phyloP scores from a whole-genome alignment of 2,329 filamentous ascomycete genomes.

The Sporothrix mexicana region DNA sequence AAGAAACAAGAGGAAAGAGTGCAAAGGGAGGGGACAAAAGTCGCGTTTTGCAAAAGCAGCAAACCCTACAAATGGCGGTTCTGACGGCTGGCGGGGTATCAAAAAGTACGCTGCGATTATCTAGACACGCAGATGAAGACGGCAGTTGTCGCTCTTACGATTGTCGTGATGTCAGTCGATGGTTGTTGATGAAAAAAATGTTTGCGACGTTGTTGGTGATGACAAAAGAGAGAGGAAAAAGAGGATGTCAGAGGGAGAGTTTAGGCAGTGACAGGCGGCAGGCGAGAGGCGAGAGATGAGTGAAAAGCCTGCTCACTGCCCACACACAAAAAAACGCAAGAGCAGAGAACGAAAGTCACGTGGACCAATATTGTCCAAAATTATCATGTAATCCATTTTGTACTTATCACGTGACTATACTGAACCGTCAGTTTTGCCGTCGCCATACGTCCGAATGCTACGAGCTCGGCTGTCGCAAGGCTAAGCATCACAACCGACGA shows the following conservation, averaged over 20 bases:
- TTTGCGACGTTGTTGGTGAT: neutral
- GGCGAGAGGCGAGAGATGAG: neutral
- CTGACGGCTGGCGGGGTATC: neutral
- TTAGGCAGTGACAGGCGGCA: neutral
- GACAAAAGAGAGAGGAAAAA: neutral
- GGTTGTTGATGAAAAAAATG: neutral
- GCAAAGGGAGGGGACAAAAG: neutral
- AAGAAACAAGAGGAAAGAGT: neutral
- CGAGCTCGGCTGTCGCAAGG: constrained; percentile 30
- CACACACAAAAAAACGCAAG: neutral
- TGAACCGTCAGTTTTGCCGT: constrained; percentile 21
- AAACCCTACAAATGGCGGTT: constrained; percentile 1
- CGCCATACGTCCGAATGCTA: constrained; percentile 33
- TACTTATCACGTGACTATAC: neutral
- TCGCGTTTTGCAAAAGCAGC: neutral
- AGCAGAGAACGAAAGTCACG: neutral
- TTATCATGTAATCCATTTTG: neutral
- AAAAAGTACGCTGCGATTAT: neutral
- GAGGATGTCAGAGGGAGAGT: constrained; percentile 11
- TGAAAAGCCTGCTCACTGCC: neutral
- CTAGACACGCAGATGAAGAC: neutral
- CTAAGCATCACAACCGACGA: neutral
- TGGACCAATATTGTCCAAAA: neutral
- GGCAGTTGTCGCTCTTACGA: neutral
- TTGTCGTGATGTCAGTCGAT: neutral